These are phyloP conservation scores for Pholiota conissans DNA, from an alignment of 768 basidiomycete species.

Conservation along the genomic window DNA sequence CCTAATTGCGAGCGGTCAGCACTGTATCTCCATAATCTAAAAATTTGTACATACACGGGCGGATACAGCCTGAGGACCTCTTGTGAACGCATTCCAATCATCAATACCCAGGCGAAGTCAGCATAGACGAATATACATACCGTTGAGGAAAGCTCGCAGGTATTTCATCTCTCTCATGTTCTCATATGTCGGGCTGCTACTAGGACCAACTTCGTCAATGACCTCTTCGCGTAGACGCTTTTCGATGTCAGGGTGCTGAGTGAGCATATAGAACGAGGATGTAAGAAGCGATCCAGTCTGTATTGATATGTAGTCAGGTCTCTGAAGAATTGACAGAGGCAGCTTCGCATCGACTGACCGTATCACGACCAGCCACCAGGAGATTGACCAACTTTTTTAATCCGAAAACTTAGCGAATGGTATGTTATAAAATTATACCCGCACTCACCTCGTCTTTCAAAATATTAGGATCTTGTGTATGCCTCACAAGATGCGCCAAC, in stretches of 20 bases:
- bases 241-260: conserved; percentile 39
- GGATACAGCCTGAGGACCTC: conserved; percentile 44
- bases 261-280: conserved; percentile 42
- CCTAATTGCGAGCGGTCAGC: background rate
- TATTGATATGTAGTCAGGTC: no score
- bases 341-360: conserved; percentile 28
- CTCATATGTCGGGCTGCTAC: conserved; percentile 37
- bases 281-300: conserved; percentile 42
- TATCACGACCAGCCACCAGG: conserved; percentile 57
- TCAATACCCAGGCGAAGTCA: no score
- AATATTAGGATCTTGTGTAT: conserved; percentile 31
- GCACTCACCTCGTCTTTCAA: conserved; percentile 39
- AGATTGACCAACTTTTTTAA: conserved; percentile 38
- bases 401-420: no score
- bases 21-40: background rate
- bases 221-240: conserved; percentile 40
- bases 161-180: conserved; percentile 47
- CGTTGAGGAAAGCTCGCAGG: conserved; percentile 31
- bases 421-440: no score
- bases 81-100: no score
- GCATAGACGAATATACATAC: no score
- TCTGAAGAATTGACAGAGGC: no score
- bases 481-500: conserved; percentile 50
- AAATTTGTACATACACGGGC: conserved; percentile 24
- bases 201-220: conserved; percentile 33